Conservation (phyloP, 1,284 basidiomycete species). For the Quambalaria eucalypti region DNA sequence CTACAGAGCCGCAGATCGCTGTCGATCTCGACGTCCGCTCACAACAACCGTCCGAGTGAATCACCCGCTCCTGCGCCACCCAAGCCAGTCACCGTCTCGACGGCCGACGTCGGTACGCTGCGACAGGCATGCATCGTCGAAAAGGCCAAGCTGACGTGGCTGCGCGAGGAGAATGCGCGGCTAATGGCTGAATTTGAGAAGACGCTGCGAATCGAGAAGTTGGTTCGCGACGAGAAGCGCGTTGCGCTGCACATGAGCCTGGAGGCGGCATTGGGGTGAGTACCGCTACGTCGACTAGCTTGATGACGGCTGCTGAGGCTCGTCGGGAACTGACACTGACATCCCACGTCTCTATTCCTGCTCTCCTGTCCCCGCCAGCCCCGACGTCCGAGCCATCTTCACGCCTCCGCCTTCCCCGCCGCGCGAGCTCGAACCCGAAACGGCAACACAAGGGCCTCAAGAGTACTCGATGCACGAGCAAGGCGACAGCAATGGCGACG, state of each 20-base stretch:
- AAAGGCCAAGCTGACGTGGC: slow-evolving; percentile 31
- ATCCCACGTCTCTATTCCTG: background rate
- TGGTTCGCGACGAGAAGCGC: slow-evolving; percentile 5
- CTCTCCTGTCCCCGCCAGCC: background rate
- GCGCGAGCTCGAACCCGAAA: no score
- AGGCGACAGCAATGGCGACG: no score
- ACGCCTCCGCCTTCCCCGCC: slow-evolving; percentile 21
- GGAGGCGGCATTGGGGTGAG: slow-evolving; percentile 8
- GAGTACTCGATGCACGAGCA: no score
- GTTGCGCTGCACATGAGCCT: slow-evolving; percentile 2
- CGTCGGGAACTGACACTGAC: background rate
- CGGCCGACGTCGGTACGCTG: background rate
- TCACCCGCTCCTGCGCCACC: background rate
- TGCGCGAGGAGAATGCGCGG: slow-evolving; percentile 17
- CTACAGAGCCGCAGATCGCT: background rate
- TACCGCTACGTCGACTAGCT: background rate
- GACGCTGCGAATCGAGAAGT: slow-evolving; percentile 18
- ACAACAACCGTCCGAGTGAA: background rate
- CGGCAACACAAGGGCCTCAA: no score
- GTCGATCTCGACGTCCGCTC: background rate
- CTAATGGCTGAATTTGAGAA: slow-evolving; percentile 23
- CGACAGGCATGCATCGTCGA: slow-evolving; percentile 32
- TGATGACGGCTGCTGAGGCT: background rate
- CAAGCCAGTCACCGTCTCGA: background rate
- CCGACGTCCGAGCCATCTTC: slow-evolving; percentile 33